Evolutionary conservation across 768 basidiomycete genomes (phyloP).

Genomic region (Tricholoma flavovirens): DNA sequence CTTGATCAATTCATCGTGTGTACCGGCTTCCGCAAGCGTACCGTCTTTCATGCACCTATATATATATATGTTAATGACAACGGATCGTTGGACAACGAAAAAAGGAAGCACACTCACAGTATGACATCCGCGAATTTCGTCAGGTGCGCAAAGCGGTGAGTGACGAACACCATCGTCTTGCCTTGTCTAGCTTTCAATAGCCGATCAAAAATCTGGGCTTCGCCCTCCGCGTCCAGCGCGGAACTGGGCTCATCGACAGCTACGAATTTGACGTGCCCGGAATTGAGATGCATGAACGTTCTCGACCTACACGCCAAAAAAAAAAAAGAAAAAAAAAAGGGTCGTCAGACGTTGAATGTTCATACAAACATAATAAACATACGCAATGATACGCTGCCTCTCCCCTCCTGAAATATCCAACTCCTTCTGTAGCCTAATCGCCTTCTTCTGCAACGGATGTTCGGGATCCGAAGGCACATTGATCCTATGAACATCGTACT

Average conservation of each 20-base stretch:
- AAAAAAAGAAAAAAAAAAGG: too few species aligned
- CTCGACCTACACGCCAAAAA: constrained; percentile 16
- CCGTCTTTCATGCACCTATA: constrained; percentile 35
- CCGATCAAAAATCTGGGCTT: constrained; percentile 31
- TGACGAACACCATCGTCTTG: constrained; percentile 25
- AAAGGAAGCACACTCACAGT: constrained; percentile 16
- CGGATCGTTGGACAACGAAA: too few species aligned
- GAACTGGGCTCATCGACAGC: constrained; percentile 46
- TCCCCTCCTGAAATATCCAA: constrained; percentile 22
- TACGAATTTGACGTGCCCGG: constrained; percentile 27
- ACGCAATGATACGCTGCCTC: constrained; percentile 24
- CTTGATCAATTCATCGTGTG: constrained; percentile 28
- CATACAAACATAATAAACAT: background rate
- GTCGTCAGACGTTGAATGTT: background rate
- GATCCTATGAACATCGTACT: background rate
- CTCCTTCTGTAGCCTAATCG: constrained; percentile 14
- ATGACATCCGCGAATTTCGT: constrained; percentile 29
- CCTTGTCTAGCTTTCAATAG: constrained; percentile 27
- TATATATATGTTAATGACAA: too few species aligned
- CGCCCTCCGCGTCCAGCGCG: constrained; percentile 38
- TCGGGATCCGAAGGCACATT: constrained; percentile 14
- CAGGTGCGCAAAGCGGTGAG: too few species aligned
- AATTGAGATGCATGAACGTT: constrained; percentile 27
- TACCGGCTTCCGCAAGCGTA: constrained; percentile 24
- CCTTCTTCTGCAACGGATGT: constrained; percentile 13